These are phyloP conservation scores for Sapria himalayana DNA, from an alignment of 345 rosid genomes.

Conservation along the genomic window DNA sequence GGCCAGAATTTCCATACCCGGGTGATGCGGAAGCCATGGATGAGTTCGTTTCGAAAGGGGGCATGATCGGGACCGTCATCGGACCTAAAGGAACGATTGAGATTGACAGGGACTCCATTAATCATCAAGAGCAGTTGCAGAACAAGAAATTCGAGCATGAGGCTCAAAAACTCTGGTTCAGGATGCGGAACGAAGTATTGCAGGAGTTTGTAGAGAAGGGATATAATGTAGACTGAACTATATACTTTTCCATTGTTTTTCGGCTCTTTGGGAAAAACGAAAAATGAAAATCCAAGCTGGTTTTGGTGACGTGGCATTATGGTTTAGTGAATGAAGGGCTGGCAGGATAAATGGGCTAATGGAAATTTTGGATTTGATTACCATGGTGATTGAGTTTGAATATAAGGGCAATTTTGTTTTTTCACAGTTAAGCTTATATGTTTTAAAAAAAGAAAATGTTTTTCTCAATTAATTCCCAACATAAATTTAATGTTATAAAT, in stretches of 20 bases:
- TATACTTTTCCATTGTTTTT: background rate
- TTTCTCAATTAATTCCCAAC: too few species aligned
- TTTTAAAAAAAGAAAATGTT: too few species aligned
- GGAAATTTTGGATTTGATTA: too few species aligned
- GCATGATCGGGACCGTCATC: constrained; percentile 54
- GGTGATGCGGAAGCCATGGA: constrained; percentile 80
- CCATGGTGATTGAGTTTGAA: too few species aligned
- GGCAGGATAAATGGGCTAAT: too few species aligned
- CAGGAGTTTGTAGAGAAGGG: constrained; percentile 76
- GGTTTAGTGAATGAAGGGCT: too few species aligned
- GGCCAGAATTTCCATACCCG: constrained; percentile 68
- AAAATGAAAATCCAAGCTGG: too few species aligned
- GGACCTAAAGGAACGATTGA: constrained; percentile 54
- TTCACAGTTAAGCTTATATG: too few species aligned
- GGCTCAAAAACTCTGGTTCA: constrained; percentile 55
- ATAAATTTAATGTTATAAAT: too few species aligned
- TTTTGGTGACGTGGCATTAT: too few species aligned
- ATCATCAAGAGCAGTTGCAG: constrained; percentile 45
- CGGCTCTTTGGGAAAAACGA: too few species aligned
- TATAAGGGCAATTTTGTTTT: too few species aligned
- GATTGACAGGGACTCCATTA: constrained; percentile 25
- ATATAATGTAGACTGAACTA: constrained; percentile 33
- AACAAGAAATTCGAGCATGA: constrained; percentile 53
- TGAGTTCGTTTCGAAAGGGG: constrained; percentile 62
- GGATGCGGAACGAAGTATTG: constrained; percentile 81